These are phyloP conservation scores for Aspergillus latus DNA, from an alignment of 2,329 filamentous ascomycete genomes.

Conservation along the genomic window DNA sequence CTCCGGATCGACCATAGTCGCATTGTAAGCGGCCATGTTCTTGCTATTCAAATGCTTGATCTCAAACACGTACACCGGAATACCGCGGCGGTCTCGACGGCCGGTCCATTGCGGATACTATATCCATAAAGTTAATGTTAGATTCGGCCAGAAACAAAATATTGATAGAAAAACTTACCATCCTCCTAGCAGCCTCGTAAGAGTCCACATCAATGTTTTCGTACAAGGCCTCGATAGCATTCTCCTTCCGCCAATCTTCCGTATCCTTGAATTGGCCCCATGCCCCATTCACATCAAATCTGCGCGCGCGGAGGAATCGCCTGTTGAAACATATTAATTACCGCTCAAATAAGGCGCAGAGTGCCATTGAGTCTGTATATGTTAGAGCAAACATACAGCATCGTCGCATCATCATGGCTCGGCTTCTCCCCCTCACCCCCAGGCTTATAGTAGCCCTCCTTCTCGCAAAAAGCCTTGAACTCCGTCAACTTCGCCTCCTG, in stretches of 20 bases:
- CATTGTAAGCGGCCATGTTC: constrained; percentile 74
- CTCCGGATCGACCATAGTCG: constrained; percentile 43
- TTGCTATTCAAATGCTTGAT: constrained; percentile 81
- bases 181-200: constrained; percentile 71
- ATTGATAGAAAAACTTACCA: constrained; percentile 55
- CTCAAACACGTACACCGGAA: constrained; percentile 88
- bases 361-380: neutral
- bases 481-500: constrained; percentile 67
- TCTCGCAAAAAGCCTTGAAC: constrained; percentile 69
- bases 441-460: constrained; percentile 57
- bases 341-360: neutral
- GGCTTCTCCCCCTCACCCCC: constrained; percentile 35
- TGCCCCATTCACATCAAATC: constrained; percentile 75
- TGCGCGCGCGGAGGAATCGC: constrained; percentile 81
- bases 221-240: constrained; percentile 76
- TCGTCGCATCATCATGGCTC: constrained; percentile 49
- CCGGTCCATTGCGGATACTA: constrained; percentile 96
- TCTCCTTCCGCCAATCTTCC: constrained; percentile 80
- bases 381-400: constrained; percentile 42
- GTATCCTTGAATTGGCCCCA: constrained; percentile 83
- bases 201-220: constrained; percentile 81
- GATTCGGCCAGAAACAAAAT: neutral
- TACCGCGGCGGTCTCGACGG: constrained; percentile 83
- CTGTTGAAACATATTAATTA: constrained; percentile 45
- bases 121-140: constrained; percentile 1